Evolutionary conservation across 2,329 filamentous ascomycete genomes (phyloP).

Genomic region (Claviceps cyperi): DNA sequence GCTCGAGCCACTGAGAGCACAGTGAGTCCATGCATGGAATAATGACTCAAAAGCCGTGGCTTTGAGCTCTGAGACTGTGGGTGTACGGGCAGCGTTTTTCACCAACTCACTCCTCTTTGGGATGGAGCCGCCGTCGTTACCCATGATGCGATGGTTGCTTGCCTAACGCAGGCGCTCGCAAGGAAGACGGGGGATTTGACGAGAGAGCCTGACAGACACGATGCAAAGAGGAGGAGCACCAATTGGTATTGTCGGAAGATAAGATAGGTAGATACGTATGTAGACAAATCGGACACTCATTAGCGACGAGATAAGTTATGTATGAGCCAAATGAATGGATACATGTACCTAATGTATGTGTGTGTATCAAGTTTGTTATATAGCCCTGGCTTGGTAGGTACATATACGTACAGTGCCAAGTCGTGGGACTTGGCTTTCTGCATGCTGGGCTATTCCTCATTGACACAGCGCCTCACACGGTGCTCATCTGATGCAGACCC

Average conservation of each 20-base stretch:
- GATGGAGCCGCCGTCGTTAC: slow-evolving; percentile 95
- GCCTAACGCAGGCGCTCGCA: background rate
- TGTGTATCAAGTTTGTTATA: no score
- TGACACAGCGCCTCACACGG: slow-evolving; percentile 1
- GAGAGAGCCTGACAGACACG: background rate
- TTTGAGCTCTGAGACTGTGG: slow-evolving; percentile 75
- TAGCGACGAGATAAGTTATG: no score
- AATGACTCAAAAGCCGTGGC: slow-evolving; percentile 75
- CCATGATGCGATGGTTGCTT: slow-evolving; percentile 37
- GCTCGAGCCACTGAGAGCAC: slow-evolving; percentile 67
- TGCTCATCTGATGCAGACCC: slow-evolving; percentile 5
- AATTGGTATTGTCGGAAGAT: background rate
- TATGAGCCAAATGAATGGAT: no score
- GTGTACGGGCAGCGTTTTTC: slow-evolving; percentile 74
- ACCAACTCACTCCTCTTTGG: slow-evolving; percentile 92
- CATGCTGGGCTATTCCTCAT: background rate
- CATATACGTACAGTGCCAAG: background rate
- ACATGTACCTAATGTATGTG: no score
- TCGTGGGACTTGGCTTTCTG: background rate
- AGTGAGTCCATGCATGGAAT: slow-evolving; percentile 73
- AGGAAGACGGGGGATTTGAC: background rate
- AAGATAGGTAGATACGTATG: background rate
- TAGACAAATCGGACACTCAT: background rate
- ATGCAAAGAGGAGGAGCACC: background rate
- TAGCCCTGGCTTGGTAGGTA: background rate